phyloP scores from a whole-genome alignment of 306 rosid genomes.

The Prunus padus region DNA sequence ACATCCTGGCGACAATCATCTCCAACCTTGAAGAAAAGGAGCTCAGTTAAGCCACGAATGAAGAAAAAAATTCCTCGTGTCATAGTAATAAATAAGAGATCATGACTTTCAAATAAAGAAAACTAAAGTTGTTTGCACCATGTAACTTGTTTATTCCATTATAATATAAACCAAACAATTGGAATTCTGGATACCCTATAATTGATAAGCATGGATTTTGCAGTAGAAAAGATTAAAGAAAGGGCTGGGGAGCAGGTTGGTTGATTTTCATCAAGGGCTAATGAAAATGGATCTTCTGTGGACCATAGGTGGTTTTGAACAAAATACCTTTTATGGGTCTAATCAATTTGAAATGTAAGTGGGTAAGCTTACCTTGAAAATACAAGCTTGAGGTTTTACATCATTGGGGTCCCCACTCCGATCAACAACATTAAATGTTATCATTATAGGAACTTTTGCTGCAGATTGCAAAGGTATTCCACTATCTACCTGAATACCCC shows the following conservation, averaged over 20 bases:
- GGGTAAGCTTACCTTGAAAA: slow-evolving; percentile 73
- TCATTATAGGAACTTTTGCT: slow-evolving; percentile 97
- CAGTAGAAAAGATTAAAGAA: background rate
- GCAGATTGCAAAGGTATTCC: slow-evolving; percentile 98
- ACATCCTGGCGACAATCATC: slow-evolving; percentile 99
- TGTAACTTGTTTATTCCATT: background rate
- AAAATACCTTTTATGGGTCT: slow-evolving; percentile 1
- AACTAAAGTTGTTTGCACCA: background rate
- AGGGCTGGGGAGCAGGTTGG: background rate
- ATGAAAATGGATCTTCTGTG: slow-evolving; percentile 10
- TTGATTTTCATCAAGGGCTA: slow-evolving; percentile 20
- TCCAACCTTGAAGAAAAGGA: slow-evolving; percentile 69
- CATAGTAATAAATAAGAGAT: background rate
- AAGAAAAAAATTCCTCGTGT: background rate
- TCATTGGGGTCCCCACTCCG: slow-evolving; percentile 71
- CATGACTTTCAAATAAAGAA: background rate
- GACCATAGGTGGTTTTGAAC: slow-evolving; percentile 6
- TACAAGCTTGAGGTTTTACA: slow-evolving; percentile 90
- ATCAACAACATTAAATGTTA: slow-evolving; percentile 80
- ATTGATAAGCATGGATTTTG: background rate
- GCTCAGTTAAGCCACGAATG: slow-evolving; percentile 31
- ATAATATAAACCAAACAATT: background rate
- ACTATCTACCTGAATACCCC: slow-evolving; percentile 87
- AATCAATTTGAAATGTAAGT: background rate
- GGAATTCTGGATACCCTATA: background rate